Evolutionary conservation across 2,329 filamentous ascomycete genomes (phyloP).

Genomic region (Pseudogymnoascus sp.): DNA sequence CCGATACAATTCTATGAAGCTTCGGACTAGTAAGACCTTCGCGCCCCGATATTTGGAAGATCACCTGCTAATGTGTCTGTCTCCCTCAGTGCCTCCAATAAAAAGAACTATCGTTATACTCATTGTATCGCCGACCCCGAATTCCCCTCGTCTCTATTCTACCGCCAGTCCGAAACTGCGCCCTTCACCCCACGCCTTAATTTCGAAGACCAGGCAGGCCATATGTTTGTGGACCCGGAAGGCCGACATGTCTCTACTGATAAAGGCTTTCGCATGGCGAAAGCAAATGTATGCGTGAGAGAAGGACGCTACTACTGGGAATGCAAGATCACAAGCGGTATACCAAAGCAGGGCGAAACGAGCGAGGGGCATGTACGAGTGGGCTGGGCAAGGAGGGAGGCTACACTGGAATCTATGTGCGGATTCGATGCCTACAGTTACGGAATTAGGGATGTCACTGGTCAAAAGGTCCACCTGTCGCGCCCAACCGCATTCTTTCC

Average conservation of each 20-base stretch:
- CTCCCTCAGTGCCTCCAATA: constrained; percentile 50
- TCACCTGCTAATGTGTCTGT: not conserved
- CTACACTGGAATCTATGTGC: constrained; percentile 74
- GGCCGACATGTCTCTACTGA: constrained; percentile 78
- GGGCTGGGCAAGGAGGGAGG: constrained; percentile 78
- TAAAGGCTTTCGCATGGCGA: constrained; percentile 86
- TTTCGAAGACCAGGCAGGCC: constrained; percentile 84
- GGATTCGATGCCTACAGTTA: constrained; percentile 93
- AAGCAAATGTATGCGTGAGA: constrained; percentile 82
- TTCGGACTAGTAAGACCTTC: constrained; percentile 52
- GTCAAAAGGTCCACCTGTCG: constrained; percentile 90
- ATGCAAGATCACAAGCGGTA: constrained; percentile 78
- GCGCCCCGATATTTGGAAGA: not conserved
- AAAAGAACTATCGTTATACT: constrained; percentile 77
- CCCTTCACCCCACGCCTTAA: constrained; percentile 81
- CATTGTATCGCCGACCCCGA: constrained; percentile 84
- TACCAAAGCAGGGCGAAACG: constrained; percentile 38
- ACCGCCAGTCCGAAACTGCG: constrained; percentile 78
- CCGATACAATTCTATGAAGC: constrained; percentile 56
- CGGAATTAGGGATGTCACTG: constrained; percentile 79
- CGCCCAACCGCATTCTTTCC: constrained; percentile 86
- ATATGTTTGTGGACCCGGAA: constrained; percentile 73
- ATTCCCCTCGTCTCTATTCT: constrained; percentile 82
- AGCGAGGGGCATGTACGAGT: constrained; percentile 63
- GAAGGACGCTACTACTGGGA: constrained; percentile 94